Evolutionary conservation across 2,329 filamentous ascomycete species (phyloP), one percentile per base, ranked within the genome.

Genomic region (Geoglossum cookeanum): DNA sequence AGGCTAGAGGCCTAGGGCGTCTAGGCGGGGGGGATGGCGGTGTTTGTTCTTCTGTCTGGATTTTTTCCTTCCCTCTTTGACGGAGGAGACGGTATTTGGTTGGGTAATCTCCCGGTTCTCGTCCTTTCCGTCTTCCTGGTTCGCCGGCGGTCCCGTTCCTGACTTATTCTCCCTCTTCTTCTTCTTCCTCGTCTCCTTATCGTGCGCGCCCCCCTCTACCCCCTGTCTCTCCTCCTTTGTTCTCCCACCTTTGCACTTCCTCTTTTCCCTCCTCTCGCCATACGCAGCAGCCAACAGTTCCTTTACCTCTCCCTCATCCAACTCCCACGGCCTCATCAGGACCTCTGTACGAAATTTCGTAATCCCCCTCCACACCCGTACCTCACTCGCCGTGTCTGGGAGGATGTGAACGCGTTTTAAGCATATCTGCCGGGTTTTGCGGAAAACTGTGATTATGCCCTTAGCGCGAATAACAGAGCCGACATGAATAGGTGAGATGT

Each of bases 401-500:
- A 83, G 0, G 74, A 58, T 44, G 66, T 69, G 6, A 78, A 70
- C 2, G 77, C 72, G 63, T 81, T 33, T 77, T 30, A 81, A 65
- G 15, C 76, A 69, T 7, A 83, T 59, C 62, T 83, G 79, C 59
- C 74, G 73, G 11, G 65, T 63, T 3, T 67, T 66, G 4, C 78
- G 72, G 62, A 78, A 81, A 9, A 65, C 68, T 0, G 71, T 71
- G 8, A 83, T 69, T 0, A 74, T 78, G 32, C 79, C 78, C 62
- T 83, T 81, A 3, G 75, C 69, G 59, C 79, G 79, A 1, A 81
- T 65, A 5, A 78, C 69, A 0, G 70, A 70, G 3, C 79, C 79
- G 22, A 75, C 67, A 44, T 70, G 68, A 4, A 76, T 45, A 17
- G 5, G 7, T 9, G 42, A 22, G 42, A 22, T 45, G 9, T 45